Percentiles rank a stretch among this genome's conserved stretches.
These are phyloP conservation scores for Didymella pomorum DNA, from an alignment of 2,329 filamentous ascomycete species.

Conservation along the genomic window DNA sequence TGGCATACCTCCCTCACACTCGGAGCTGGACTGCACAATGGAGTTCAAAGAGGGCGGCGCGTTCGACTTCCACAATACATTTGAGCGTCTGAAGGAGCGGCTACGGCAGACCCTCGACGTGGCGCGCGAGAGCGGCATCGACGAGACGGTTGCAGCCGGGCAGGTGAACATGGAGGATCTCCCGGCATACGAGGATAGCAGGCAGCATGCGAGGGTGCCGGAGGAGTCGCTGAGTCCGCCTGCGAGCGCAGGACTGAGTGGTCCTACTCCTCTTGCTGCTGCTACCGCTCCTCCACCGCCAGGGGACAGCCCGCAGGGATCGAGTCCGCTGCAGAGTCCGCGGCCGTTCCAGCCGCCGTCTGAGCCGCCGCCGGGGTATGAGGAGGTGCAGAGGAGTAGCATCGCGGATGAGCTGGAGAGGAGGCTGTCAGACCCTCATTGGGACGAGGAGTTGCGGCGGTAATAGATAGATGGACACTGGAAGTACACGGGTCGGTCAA, in stretches of 20 bases:
- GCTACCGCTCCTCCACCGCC: conserved; percentile 28
- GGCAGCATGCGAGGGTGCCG: conserved; percentile 47
- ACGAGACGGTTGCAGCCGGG: conserved; percentile 56
- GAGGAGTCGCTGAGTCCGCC: conserved; percentile 45
- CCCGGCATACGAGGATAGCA: conserved; percentile 79
- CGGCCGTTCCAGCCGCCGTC: conserved; percentile 60
- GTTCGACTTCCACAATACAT: conserved; percentile 84
- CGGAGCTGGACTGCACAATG: conserved; percentile 80
- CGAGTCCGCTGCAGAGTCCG: conserved; percentile 43
- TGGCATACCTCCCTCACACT: conserved; percentile 77
- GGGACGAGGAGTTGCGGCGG: conserved; percentile 31
- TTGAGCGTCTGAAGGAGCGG: conserved; percentile 84
- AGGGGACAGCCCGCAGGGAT: conserved; percentile 35
- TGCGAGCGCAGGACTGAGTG: conserved; percentile 20
- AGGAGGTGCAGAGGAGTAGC: conserved; percentile 86
- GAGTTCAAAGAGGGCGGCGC: conserved; percentile 96
- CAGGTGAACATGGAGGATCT: conserved; percentile 83
- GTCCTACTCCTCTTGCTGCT: conserved; percentile 27
- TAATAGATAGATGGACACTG: not conserved
- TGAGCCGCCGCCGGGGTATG: conserved; percentile 89
- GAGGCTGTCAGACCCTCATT: conserved; percentile 37
- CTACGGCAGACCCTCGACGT: conserved; percentile 81
- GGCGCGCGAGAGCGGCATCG: conserved; percentile 68
- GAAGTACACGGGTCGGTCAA: not conserved
- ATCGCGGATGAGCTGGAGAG: conserved; percentile 76